Conservation (phyloP, 2,329 filamentous ascomycete species). For the Exophiala sp. region DNA sequence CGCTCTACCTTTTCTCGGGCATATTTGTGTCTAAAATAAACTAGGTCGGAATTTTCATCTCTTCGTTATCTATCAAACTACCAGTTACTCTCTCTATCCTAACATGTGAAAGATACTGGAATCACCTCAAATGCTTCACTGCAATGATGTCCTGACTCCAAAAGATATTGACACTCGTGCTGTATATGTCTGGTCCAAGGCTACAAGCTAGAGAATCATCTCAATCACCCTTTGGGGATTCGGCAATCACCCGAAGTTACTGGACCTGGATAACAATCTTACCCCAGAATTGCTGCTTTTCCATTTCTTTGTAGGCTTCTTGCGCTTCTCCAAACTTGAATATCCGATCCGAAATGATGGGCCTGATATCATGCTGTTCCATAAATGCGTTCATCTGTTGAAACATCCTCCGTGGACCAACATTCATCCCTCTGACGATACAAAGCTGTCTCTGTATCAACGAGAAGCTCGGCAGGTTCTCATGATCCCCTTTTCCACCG, state of each 20-base stretch:
- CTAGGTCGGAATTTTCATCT: too few species aligned
- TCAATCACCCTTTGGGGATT: too few species aligned
- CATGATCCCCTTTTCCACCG: slow-evolving; percentile 37
- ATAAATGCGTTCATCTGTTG: neutral
- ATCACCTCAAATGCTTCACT: too few species aligned
- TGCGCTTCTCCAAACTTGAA: slow-evolving; percentile 51
- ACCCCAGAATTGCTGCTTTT: slow-evolving; percentile 53
- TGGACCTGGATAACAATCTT: slow-evolving; percentile 46
- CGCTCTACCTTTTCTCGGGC: too few species aligned
- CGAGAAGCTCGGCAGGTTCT: slow-evolving; percentile 46
- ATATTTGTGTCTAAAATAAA: too few species aligned
- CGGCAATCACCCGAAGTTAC: neutral
- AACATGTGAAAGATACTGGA: too few species aligned
- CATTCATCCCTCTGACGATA: neutral
- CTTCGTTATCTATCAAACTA: too few species aligned
- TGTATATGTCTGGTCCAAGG: too few species aligned
- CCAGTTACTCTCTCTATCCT: too few species aligned
- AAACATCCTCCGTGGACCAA: neutral
- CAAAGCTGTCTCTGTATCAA: slow-evolving; percentile 36
- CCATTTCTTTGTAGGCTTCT: slow-evolving; percentile 54
- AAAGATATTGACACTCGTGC: too few species aligned
- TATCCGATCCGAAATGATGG: slow-evolving; percentile 56
- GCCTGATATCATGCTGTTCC: slow-evolving; percentile 25
- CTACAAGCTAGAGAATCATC: too few species aligned
- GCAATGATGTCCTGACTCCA: too few species aligned